Base-by-base conservation (phyloP, 1,284 basidiomycete species). In the Coniferiporia sulphurascens region DNA sequence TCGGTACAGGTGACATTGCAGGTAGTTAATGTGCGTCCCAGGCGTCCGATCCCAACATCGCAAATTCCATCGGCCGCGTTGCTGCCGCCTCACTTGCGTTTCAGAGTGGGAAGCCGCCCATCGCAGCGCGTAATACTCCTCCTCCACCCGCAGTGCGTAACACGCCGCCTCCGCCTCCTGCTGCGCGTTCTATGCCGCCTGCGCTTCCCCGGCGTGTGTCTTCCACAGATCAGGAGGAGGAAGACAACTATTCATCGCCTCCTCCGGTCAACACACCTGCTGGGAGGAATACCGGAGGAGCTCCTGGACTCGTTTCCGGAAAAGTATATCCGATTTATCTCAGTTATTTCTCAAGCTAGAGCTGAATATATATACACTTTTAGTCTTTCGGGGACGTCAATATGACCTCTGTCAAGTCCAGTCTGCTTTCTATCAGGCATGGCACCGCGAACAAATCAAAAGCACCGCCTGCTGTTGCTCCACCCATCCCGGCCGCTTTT, bases 51-150 rank as follows among this genome's bases (percentile, higher is more conserved):
- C 71, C 74, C 50, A 64, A 69, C 34, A 52, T 72, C 43, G 67
- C 67, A 44, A 72, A 71, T 57, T 72, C 74, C 15, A 70, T 76
- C 50, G 79, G 80, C 7, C 73, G 79, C 34, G 77, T 84, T 49
- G 81, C 82, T 7, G 78, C 82, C 34, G 76, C 78, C 6, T 76
- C 78, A n/a, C 68, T 76, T 17, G 72, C 75, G 13, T 77, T 78
- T 27, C 27, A 27, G 27, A 27, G 27, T 27, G 27, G 27, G 27
- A 27, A 27, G 27, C 27, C 38, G 38, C 12, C 12, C 38, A 8
- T 10, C 63, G 64, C 65, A 52, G 51, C 63, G 52, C 65, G 34
- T 51, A 67, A 32, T 55, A 66, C 50, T 59, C 68, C 52, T 49
- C 55, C 63, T 56, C 75, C 4, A 75, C 81, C 2, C 77, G 77